Percentiles rank a stretch among this genome's conserved stretches.
phyloP scores from a whole-genome alignment of 2,329 filamentous ascomycete species.

The Colletotrichum phormii region DNA sequence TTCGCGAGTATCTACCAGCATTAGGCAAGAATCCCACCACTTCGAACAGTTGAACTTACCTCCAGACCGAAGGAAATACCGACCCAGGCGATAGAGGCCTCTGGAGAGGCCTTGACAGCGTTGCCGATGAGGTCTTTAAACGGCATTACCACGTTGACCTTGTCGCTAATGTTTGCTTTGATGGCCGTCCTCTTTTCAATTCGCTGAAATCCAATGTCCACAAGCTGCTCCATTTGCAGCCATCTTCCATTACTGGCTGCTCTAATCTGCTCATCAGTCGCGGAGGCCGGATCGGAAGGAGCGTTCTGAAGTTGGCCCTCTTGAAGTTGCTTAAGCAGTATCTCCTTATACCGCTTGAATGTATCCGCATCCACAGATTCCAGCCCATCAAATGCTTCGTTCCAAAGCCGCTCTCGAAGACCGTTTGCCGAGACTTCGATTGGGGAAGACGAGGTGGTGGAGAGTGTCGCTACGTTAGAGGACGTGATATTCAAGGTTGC shows the following conservation, averaged over 20 bases:
- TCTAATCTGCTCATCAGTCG: neutral
- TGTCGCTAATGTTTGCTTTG: slow-evolving; percentile 41
- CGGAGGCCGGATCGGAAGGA: neutral
- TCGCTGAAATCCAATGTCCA: slow-evolving; percentile 43
- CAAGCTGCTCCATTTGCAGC: slow-evolving; percentile 45
- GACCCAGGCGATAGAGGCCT: slow-evolving; percentile 52
- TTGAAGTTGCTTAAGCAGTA: slow-evolving; percentile 35
- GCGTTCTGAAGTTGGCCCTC: no score
- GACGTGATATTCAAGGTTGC: no score
- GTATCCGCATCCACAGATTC: slow-evolving; percentile 32
- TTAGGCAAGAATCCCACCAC: neutral
- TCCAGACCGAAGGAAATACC: slow-evolving; percentile 48
- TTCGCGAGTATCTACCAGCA: slow-evolving; percentile 45
- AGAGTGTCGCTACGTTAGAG: no score
- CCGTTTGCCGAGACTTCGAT: neutral
- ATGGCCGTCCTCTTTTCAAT: slow-evolving; percentile 41
- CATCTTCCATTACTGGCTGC: slow-evolving; percentile 9
- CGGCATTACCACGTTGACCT: slow-evolving; percentile 40
- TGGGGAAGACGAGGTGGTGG: no score
- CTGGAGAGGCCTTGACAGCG: slow-evolving; percentile 43
- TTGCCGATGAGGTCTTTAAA: slow-evolving; percentile 42
- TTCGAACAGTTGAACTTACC: slow-evolving; percentile 37
- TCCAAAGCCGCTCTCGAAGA: slow-evolving; percentile 35
- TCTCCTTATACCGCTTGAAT: slow-evolving; percentile 39
- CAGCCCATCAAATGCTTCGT: slow-evolving; percentile 39